These are phyloP conservation scores for Ustilago curta DNA, from an alignment of 1,284 basidiomycete genomes.

Conservation along the genomic window DNA sequence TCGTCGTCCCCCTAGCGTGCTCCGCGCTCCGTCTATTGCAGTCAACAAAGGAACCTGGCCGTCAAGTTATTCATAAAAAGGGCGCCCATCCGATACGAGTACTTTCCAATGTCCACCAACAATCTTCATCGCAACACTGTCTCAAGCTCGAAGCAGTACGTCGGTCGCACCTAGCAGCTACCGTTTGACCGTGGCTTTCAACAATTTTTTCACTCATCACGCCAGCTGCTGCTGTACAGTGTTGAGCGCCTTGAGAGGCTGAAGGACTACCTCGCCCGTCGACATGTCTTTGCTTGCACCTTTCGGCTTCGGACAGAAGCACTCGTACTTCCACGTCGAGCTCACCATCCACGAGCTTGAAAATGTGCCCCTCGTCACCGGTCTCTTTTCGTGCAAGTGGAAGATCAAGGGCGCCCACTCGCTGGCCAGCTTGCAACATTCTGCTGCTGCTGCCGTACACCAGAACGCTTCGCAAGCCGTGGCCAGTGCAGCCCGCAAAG, in stretches of 20 bases:
- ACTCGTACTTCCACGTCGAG: conserved; percentile 76
- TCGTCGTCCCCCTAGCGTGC: too few relatives aligned
- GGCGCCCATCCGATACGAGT: background rate
- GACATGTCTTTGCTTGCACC: conserved; percentile 60
- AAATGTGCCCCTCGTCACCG: conserved; percentile 80
- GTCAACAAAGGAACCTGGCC: background rate
- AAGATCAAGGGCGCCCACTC: conserved; percentile 76
- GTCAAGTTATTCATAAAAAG: conserved; percentile 1
- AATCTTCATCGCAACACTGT: background rate
- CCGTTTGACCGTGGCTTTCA: background rate
- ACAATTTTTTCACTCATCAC: background rate
- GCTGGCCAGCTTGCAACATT: conserved; percentile 44
- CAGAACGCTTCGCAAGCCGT: conserved; percentile 29
- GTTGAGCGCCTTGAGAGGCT: background rate
- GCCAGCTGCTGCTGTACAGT: background rate
- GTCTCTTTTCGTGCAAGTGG: conserved; percentile 81
- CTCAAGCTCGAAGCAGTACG: background rate
- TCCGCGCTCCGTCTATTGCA: too few relatives aligned
- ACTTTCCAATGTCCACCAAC: conserved; percentile 1
- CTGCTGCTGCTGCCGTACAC: conserved; percentile 41
- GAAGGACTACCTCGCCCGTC: background rate
- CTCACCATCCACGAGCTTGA: conserved; percentile 79
- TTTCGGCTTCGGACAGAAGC: conserved; percentile 72
- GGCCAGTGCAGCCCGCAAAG: conserved; percentile 17
- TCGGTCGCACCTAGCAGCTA: background rate